Conservation (phyloP, 169 alveolate genomes). For the Plasmodium coatneyi region DNA sequence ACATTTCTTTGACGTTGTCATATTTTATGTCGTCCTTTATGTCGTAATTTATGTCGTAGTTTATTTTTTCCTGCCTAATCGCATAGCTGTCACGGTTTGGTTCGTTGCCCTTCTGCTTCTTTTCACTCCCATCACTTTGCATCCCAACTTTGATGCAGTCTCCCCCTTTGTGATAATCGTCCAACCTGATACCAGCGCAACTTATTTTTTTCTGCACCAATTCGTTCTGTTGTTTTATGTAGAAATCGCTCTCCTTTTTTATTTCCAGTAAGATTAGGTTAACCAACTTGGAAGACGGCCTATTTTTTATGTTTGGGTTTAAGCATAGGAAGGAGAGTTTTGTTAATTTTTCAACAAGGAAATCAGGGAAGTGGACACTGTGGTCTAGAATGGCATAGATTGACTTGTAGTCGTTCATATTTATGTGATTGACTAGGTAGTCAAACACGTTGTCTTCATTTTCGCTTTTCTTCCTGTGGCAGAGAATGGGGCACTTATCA, state of each 20-base stretch:
- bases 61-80: constrained; percentile 8
- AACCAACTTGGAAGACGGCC: constrained; percentile 65
- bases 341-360: constrained; percentile 50
- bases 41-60: no score
- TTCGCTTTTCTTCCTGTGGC: constrained; percentile 38
- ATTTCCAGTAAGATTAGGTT: constrained; percentile 51
- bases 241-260: constrained; percentile 53
- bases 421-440: constrained; percentile 52
- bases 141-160: neutral
- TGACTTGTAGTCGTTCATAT: constrained; percentile 55
- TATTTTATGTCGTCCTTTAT: constrained; percentile 28
- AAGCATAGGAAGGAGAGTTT: constrained; percentile 51
- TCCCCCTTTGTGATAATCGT: constrained; percentile 16
- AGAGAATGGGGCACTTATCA: constrained; percentile 47
- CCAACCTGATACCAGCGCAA: neutral
- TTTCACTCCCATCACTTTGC: constrained; percentile 6
- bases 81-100: constrained; percentile 5
- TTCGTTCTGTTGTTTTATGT: constrained; percentile 33
- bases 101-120: neutral
- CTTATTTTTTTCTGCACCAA: constrained; percentile 7
- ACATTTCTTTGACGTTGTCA: constrained; percentile 15
- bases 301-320: constrained; percentile 50
- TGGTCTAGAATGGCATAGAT: constrained; percentile 51
- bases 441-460: constrained; percentile 60
- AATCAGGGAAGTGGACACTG: constrained; percentile 63